Base-by-base conservation (phyloP, 2,329 filamentous ascomycete genomes). In the Cytospora mali region DNA sequence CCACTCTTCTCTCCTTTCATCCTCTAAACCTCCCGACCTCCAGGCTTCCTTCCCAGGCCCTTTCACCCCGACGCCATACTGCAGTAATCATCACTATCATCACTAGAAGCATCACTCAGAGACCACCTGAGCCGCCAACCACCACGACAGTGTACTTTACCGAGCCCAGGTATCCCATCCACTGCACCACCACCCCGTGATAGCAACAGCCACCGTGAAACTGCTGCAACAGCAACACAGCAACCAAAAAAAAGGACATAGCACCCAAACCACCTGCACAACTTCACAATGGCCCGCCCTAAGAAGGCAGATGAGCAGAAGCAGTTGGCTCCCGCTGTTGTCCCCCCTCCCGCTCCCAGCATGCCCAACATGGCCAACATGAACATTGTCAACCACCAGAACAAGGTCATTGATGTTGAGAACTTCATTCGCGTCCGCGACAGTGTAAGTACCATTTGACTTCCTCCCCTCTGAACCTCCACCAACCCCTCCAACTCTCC, bases 391-490 rank as follows among this genome's bases (percentile, higher is more conserved):
- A 62, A 59, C 59, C 59, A 56, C 25, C 62, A 64, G 59, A 55
- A 60, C 62, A 76, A 80, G 69, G 76, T 80, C 49, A 85, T 90
- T 67, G 86, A 92, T 66, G 82, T 90, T 62, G 88, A 92, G 63
- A 89, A 91, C 75, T 94, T 94, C 74, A 84, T 91, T 65, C 84
- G 88, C 72, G 92, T 93, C 55, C 86, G 92, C 71, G 92, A 96
- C 74, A 88, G 87, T 74, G 92, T 96, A 88, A 84, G 90, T 79
- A 62, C 59, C 61, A 55, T 65, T 51, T 66, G 62, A 64, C 58
- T 66, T 64, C 46, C 62, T 35, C 58, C 62, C 58, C 61, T 42
- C 53, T 53, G 18, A 33, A 16, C 49, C 14, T 16, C 31, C 16
- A 10, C 28, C 18, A 14, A 29, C 6, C 48, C 18, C n/a, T n/a